These are phyloP conservation scores for Onygenales sp. DNA, from an alignment of 2,329 filamentous ascomycete genomes.

Conservation along the genomic window DNA sequence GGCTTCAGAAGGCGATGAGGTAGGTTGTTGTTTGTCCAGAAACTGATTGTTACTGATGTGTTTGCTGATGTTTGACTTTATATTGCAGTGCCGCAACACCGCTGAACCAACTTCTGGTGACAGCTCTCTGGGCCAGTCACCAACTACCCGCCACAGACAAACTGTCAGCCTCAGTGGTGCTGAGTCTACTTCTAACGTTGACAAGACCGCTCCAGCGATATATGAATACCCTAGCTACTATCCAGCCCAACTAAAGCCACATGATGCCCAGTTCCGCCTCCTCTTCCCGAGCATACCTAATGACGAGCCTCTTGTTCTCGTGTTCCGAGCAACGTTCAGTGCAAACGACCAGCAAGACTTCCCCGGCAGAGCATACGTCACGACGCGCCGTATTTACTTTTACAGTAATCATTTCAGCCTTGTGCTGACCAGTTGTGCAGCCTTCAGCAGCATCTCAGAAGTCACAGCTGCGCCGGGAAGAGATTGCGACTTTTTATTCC, in stretches of 20 bases:
- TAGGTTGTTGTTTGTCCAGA: background rate
- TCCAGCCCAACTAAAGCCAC: constrained; percentile 68
- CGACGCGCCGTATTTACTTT: constrained; percentile 80
- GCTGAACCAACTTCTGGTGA: constrained; percentile 14
- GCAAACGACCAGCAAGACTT: constrained; percentile 68
- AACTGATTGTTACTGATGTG: background rate
- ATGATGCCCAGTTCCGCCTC: constrained; percentile 87
- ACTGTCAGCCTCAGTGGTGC: constrained; percentile 47
- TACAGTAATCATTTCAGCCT: constrained; percentile 93
- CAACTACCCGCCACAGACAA: constrained; percentile 41
- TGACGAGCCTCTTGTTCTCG: constrained; percentile 75
- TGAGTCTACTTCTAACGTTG: constrained; percentile 20
- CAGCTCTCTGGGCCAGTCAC: constrained; percentile 16
- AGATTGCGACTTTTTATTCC: constrained; percentile 85
- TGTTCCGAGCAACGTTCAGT: constrained; percentile 88
- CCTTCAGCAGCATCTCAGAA: constrained; percentile 68
- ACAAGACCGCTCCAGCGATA: constrained; percentile 24
- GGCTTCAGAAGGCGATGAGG: constrained; percentile 5
- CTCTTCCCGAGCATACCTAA: constrained; percentile 73
- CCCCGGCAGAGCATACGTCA: constrained; percentile 78
- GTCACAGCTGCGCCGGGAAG: constrained; percentile 82
- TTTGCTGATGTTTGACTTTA: constrained; percentile 4
- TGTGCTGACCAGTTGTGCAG: constrained; percentile 70
- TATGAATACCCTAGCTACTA: constrained; percentile 64
- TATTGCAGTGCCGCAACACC: constrained; percentile 6